These are phyloP conservation scores for Tylopilus sp. DNA, from an alignment of 768 basidiomycete genomes.

Conservation along the genomic window DNA sequence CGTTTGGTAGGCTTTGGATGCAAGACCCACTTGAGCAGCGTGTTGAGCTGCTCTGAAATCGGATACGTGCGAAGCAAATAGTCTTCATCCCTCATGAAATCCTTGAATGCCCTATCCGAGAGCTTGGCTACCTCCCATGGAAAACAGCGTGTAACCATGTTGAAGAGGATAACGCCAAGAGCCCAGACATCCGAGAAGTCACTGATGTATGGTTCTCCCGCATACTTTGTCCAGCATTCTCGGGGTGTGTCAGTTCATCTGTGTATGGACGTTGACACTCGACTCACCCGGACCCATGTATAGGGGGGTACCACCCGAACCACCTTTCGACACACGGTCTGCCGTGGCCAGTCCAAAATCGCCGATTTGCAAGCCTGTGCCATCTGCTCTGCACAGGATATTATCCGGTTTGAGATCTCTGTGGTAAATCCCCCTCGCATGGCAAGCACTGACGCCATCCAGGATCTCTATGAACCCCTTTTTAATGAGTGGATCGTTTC, in stretches of 20 bases:
- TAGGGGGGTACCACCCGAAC: neutral
- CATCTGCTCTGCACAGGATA: neutral
- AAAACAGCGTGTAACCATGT: conserved; percentile 59
- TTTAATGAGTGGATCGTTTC: neutral
- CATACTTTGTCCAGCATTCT: conserved; percentile 56
- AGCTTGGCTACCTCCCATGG: conserved; percentile 3
- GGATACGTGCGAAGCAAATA: neutral
- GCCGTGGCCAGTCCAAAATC: neutral
- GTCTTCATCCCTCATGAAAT: neutral
- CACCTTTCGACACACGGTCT: neutral
- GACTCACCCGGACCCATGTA: conserved; percentile 4
- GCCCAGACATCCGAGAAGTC: conserved; percentile 58
- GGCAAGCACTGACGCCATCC: neutral
- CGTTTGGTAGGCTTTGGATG: neutral
- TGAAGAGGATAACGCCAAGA: conserved; percentile 72
- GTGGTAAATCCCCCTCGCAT: neutral
- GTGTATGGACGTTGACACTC: too few relatives aligned
- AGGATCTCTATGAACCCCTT: neutral
- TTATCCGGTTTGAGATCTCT: conserved; percentile 1
- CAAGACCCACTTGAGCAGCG: neutral
- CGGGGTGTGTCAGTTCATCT: neutral
- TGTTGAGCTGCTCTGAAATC: conserved; percentile 6
- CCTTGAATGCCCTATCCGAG: neutral
- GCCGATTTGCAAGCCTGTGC: neutral
- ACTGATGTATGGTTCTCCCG: conserved; percentile 19